phyloP scores from a whole-genome alignment of 106 monocot species.

The Apostasia shenzhenica region DNA sequence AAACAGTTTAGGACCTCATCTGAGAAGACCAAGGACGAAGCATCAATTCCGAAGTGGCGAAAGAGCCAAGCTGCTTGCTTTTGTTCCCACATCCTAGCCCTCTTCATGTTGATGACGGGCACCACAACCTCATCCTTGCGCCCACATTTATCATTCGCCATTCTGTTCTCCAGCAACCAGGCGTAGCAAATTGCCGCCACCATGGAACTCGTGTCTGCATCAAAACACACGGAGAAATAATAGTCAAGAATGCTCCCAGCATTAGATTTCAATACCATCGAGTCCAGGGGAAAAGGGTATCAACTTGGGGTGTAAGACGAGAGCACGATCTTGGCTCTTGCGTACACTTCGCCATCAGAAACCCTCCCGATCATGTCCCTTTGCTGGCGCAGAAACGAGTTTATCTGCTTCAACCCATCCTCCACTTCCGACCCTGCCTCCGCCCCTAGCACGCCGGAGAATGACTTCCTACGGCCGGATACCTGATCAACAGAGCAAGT shows the following conservation, averaged over 20 bases:
- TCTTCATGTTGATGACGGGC: conserved; percentile 45
- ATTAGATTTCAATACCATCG: background rate
- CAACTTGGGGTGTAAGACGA: conserved; percentile 26
- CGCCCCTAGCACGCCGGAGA: background rate
- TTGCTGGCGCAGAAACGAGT: conserved; percentile 29
- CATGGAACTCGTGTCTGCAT: conserved; percentile 38
- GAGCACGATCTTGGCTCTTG: conserved; percentile 34
- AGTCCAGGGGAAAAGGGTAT: background rate
- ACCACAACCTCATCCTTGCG: conserved; percentile 14
- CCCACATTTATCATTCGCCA: conserved; percentile 3
- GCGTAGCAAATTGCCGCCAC: conserved; percentile 51
- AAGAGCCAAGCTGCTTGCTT: conserved; percentile 60
- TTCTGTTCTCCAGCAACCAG: conserved; percentile 41
- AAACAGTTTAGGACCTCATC: conserved; percentile 34
- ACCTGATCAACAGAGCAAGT: conserved; percentile 25
- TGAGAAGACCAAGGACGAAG: conserved; percentile 40
- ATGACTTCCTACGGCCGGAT: background rate
- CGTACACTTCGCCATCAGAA: conserved; percentile 11
- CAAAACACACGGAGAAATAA: background rate
- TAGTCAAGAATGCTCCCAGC: background rate
- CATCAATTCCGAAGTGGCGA: conserved; percentile 43
- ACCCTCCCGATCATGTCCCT: conserved; percentile 16
- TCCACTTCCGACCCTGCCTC: background rate
- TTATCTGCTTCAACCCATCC: conserved; percentile 17
- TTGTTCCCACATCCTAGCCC: conserved; percentile 33